Percentiles rank a stretch among this genome's conserved stretches.
Evolutionary conservation across 352 stramenopile genomes (phyloP).

Genomic region (Vaucheria bursata): DNA sequence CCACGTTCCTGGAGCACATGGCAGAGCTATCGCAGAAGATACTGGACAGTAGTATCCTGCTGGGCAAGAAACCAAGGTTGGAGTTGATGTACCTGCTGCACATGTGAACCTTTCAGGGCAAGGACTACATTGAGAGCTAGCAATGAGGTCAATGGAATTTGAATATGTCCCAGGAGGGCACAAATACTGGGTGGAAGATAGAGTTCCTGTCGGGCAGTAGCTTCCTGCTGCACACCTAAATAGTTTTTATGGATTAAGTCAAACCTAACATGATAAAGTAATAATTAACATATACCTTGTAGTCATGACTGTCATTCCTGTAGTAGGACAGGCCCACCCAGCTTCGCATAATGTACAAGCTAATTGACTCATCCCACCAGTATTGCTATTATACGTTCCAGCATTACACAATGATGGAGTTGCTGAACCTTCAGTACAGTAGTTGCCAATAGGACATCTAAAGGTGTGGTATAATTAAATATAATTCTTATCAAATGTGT

Average conservation of each 20-base stretch:
- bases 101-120: slow-evolving; percentile 71
- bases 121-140: slow-evolving; percentile 59
- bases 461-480: no score
- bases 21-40: slow-evolving; percentile 58
- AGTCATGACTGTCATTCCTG: slow-evolving; percentile 56
- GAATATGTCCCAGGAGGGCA: slow-evolving; percentile 72
- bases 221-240: slow-evolving; percentile 46
- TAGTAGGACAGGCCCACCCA: slow-evolving; percentile 55
- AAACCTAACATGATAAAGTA: not conserved
- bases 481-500: not conserved
- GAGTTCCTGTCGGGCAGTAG: slow-evolving; percentile 61
- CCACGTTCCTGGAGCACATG: slow-evolving; percentile 68
- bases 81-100: slow-evolving; percentile 44
- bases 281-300: slow-evolving; percentile 46
- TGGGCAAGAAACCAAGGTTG: slow-evolving; percentile 43
- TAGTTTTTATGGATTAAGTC: not conserved
- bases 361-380: not conserved
- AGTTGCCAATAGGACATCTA: slow-evolving; percentile 66
- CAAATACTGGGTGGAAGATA: slow-evolving; percentile 60
- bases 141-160: slow-evolving; percentile 59
- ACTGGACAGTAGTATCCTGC: slow-evolving; percentile 77
- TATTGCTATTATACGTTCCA: slow-evolving; percentile 34
- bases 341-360: slow-evolving; percentile 57
- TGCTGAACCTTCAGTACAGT: slow-evolving; percentile 67
- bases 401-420: slow-evolving; percentile 67